Conservation (phyloP, 345 rosid genomes). For the Salix udensis region DNA sequence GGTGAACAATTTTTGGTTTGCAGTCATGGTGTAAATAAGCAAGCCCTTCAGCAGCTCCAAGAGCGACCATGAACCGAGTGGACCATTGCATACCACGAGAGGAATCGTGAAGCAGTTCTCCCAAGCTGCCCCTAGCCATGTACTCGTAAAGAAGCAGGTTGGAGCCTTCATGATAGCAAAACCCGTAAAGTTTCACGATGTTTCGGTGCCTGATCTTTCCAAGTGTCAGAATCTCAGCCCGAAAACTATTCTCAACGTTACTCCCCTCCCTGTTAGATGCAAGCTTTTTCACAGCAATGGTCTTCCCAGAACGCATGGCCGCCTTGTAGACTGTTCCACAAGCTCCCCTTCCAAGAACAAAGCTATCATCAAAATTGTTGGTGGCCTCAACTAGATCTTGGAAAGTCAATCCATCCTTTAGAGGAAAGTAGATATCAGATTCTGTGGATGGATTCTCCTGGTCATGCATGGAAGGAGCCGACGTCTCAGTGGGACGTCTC, state of each 20-base stretch:
- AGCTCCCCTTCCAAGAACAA: constrained; percentile 68
- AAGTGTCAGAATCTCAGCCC: constrained; percentile 71
- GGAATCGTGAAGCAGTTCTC: constrained; percentile 57
- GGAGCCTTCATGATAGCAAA: constrained; percentile 65
- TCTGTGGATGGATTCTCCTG: constrained; percentile 35
- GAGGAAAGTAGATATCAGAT: constrained; percentile 60
- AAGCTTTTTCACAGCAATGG: constrained; percentile 69
- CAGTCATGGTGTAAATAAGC: constrained; percentile 79
- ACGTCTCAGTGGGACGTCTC: constrained; percentile 37
- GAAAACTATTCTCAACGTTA: constrained; percentile 60
- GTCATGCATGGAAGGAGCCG: constrained; percentile 44
- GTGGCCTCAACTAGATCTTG: constrained; percentile 72
- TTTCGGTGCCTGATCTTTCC: constrained; percentile 80
- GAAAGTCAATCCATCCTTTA: constrained; percentile 63
- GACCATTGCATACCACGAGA: constrained; percentile 53
- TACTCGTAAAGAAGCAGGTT: constrained; percentile 73
- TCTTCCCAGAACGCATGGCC: constrained; percentile 52
- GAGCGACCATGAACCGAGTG: constrained; percentile 57
- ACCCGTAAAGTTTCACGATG: constrained; percentile 77
- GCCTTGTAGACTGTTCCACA: constrained; percentile 80
- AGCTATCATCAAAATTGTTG: constrained; percentile 53
- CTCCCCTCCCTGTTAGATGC: constrained; percentile 59
- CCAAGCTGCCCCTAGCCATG: constrained; percentile 77
- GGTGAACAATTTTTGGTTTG: constrained; percentile 70
- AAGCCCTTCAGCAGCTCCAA: constrained; percentile 82